Evolutionary conservation across 805 yeast genomes (phyloP).

Genomic region (Zygoascus biomembranicola): DNA sequence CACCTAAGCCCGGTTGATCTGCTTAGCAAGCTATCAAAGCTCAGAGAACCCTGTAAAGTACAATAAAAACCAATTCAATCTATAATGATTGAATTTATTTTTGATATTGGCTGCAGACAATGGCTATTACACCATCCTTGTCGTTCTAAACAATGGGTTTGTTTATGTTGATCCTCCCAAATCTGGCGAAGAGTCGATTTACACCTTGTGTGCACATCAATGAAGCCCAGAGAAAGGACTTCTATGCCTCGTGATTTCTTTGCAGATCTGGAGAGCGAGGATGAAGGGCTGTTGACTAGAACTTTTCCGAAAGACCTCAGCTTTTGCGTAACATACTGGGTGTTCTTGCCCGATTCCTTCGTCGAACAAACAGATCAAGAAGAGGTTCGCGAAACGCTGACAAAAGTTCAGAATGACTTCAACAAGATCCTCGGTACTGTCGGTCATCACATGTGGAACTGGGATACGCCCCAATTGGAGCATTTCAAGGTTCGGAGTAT

Average conservation of each 20-base stretch:
- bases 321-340: not conserved
- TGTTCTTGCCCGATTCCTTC: not conserved
- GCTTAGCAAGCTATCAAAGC: too few species aligned
- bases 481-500: conserved; percentile 5
- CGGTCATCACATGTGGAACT: not conserved
- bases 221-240: not conserved
- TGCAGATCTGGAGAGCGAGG: not conserved
- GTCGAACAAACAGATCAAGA: not conserved
- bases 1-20: too few species aligned
- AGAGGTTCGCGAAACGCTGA: not conserved
- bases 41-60: too few species aligned
- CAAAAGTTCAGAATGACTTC: not conserved
- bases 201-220: not conserved
- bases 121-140: too few species aligned
- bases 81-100: too few species aligned
- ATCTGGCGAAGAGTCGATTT: too few species aligned
- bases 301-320: not conserved
- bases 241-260: not conserved
- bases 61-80: too few species aligned
- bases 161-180: too few species aligned
- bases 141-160: too few species aligned
- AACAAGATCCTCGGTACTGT: not conserved
- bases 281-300: not conserved
- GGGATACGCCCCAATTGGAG: not conserved
- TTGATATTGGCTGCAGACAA: too few species aligned